phyloP scores from a whole-genome alignment of 139 green algal genomes.

The Tetratostichococcus sp. region DNA sequence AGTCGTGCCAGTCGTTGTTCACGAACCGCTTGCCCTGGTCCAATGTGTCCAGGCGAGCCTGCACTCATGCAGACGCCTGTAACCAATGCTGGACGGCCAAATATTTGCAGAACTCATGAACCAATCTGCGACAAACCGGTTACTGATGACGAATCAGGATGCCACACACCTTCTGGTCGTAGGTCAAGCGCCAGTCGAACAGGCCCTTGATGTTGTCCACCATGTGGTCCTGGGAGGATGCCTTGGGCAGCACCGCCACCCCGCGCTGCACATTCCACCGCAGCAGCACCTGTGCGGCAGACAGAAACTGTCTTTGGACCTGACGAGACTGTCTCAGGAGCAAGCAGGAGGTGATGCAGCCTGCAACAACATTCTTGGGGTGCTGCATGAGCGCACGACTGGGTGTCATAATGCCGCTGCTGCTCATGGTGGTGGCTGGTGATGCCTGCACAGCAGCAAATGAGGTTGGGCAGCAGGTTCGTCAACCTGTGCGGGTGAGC shows the following conservation, averaged over 20 bases:
- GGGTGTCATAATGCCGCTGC: no score
- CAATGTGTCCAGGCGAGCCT: conserved; percentile 43
- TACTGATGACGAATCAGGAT: no score
- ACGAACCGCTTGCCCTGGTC: conserved; percentile 41
- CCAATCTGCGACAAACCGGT: no score
- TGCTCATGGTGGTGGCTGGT: no score
- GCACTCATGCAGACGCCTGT: not conserved
- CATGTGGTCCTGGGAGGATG: conserved; percentile 33
- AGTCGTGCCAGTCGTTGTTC: conserved; percentile 44
- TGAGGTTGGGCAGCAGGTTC: no score
- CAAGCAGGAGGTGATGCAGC: no score
- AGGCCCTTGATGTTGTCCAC: conserved; percentile 46
- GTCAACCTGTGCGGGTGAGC: conserved; percentile 45
- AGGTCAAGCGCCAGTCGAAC: conserved; percentile 47
- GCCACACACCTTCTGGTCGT: conserved; percentile 60
- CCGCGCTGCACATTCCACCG: conserved; percentile 84
- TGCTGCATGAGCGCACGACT: no score
- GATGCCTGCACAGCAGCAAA: not conserved
- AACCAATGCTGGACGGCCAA: no score
- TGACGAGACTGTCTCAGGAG: no score
- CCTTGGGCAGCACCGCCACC: conserved; percentile 67
- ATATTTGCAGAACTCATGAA: no score
- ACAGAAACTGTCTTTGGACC: not conserved
- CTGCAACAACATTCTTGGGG: no score
- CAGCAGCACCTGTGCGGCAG: conserved; percentile 61